Base-by-base conservation (phyloP, 2,329 filamentous ascomycete genomes). In the Colletotrichum cuscutae region DNA sequence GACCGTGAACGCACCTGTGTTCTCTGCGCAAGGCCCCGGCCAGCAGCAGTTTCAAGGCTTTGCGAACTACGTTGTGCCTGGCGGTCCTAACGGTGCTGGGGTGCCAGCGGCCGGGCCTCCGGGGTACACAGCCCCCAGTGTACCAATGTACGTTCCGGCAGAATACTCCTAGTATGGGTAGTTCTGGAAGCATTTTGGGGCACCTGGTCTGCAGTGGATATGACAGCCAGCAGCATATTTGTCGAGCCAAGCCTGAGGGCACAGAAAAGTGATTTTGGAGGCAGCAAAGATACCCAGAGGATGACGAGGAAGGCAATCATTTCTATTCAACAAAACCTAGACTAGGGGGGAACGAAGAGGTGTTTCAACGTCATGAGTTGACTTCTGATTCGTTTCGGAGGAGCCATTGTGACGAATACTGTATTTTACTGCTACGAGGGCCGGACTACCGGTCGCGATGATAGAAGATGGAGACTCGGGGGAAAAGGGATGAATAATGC, bases 91-190 rank as follows among this genome's bases (percentile, higher is more conserved):
- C 3, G 60, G 69, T 7, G 22, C 11, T 37, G 49, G 37, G 5
- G 65, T 49, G 1, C 56, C 71, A 30, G 26, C 61, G 12, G 28
- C 46, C 35, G 56, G 67, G 13, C 42, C 49, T 5, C 35, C 46
- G 22, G 61, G 24, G 1, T 73, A 58, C 58, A 59, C 59, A n/a
- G 71, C 62, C 22, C 32, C 71, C 11, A 73, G 32, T 30, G 62
- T 73, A 52, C 68, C 71, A 7, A 59, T 73, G 68, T 73, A 67
- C 24, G 69, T 59, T 46, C 68, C 69, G 15, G 67, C 71, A 19
- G 71, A 73, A 22, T 72, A 71, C 26, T 73, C 71, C 5, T 73
- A 63, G 53, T 26, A 22, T 22, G 52, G 24, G 24, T 22, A 19
- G 22, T 19, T 19, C 7, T 15, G 42, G 42, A 49, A 49, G 42